Percentiles rank a stretch among this genome's conserved stretches.
phyloP scores from a whole-genome alignment of 257 asterid genomes.

The Cruciata laevipes region DNA sequence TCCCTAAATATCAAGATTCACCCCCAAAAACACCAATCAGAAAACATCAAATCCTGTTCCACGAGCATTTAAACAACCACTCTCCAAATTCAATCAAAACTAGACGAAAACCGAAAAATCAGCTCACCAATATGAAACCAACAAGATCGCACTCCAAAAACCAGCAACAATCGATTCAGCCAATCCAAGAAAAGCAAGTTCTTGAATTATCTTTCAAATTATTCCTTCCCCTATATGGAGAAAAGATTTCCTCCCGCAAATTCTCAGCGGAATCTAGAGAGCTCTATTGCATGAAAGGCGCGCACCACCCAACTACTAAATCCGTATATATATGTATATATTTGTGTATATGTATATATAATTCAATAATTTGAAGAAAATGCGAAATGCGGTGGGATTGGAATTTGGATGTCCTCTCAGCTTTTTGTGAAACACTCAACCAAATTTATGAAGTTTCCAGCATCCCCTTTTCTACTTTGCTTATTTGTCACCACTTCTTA shows the following conservation, averaged over 20 bases:
- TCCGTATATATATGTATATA: conserved; percentile 10
- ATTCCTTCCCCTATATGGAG: too few relatives aligned
- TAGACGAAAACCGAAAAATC: background rate
- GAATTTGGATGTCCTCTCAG: conserved; percentile 7
- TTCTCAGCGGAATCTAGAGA: conserved; percentile 15
- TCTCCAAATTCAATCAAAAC: background rate
- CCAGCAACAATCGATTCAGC: background rate
- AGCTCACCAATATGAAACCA: conserved; percentile 19
- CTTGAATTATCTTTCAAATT: background rate
- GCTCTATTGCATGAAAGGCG: background rate
- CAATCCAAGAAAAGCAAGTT: background rate
- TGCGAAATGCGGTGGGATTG: conserved; percentile 6
- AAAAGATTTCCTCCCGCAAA: conserved; percentile 14
- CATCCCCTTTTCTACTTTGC: conserved; percentile 22
- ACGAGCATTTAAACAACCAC: background rate
- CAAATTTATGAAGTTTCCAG: conserved; percentile 45
- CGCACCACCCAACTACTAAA: background rate
- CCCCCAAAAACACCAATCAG: background rate
- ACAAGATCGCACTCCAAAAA: conserved; percentile 25
- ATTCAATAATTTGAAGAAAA: background rate
- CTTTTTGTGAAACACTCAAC: conserved; percentile 24
- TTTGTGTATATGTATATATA: background rate
- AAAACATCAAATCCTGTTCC: background rate
- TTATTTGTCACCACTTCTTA: conserved; percentile 19
- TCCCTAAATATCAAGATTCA: background rate